Percentiles rank a stretch among this genome's conserved stretches.
Evolutionary conservation across 148 eudicot species (phyloP).

Genomic region (Amaranthus palmeri): DNA sequence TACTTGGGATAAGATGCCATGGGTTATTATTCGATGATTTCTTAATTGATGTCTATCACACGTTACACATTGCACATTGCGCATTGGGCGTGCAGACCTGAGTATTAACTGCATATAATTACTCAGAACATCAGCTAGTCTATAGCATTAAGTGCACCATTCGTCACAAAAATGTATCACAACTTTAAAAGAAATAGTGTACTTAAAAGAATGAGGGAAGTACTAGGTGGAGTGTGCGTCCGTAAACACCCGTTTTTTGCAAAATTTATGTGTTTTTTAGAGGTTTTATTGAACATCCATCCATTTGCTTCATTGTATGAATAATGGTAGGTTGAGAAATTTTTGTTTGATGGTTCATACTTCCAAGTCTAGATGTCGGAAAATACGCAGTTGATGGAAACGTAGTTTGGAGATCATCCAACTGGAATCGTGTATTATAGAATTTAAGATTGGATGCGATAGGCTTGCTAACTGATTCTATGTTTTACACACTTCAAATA

Average conservation of each 20-base stretch:
- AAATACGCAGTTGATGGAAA: neutral
- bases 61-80: too few relatives aligned
- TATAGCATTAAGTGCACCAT: too few relatives aligned
- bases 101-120: neutral
- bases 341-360: too few relatives aligned
- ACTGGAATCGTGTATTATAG: neutral
- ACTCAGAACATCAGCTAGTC: too few relatives aligned
- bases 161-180: too few relatives aligned
- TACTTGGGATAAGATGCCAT: neutral
- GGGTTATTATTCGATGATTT: neutral
- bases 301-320: neutral
- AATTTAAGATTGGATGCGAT: neutral
- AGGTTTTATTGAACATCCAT: neutral
- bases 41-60: neutral
- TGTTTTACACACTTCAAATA: conserved; percentile 1
- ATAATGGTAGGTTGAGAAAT: neutral
- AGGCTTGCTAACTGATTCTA: neutral
- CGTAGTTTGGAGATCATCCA: neutral
- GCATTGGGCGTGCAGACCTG: neutral
- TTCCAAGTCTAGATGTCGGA: neutral
- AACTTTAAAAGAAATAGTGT: too few relatives aligned
- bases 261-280: neutral
- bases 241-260: neutral
- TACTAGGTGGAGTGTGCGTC: neutral
- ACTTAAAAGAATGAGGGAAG: too few relatives aligned